Conservation (phyloP, 1,284 basidiomycete species). For the Termitomyces sp. region DNA sequence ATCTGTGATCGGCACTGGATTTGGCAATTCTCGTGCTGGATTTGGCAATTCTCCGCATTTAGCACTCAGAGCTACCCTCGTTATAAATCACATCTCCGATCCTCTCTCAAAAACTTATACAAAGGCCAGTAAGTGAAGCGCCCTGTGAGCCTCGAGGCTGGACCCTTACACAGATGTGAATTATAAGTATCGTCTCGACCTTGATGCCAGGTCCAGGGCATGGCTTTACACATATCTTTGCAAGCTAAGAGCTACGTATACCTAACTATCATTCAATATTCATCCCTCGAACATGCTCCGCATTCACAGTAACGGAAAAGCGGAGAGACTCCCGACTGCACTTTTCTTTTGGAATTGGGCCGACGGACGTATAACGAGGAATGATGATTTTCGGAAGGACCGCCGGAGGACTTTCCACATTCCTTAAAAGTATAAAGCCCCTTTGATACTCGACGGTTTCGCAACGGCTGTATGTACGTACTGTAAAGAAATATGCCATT, state of each 20-base stretch:
- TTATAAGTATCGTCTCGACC: not conserved
- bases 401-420: not conserved
- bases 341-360: conserved; percentile 9
- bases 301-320: conserved; percentile 7
- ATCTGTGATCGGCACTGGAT: conserved; percentile 12
- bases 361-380: conserved; percentile 4
- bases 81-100: conserved; percentile 24
- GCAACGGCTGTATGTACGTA: not conserved
- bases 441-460: not conserved
- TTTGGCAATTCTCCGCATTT: conserved; percentile 5
- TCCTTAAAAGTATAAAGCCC: conserved; percentile 2
- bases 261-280: conserved; percentile 5
- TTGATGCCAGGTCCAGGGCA: not conserved
- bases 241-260: not conserved
- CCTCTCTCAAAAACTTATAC: not conserved
- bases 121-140: conserved; percentile 6
- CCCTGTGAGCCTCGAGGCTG: conserved; percentile 6
- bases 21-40: conserved; percentile 7
- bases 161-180: not conserved
- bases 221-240: not conserved
- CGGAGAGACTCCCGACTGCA: conserved; percentile 6
- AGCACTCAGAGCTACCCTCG: conserved; percentile 20
- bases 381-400: conserved; percentile 11
- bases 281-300: conserved; percentile 11
- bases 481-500: not conserved